Base-by-base conservation (phyloP, 768 basidiomycete genomes). In the Postia placenta region DNA sequence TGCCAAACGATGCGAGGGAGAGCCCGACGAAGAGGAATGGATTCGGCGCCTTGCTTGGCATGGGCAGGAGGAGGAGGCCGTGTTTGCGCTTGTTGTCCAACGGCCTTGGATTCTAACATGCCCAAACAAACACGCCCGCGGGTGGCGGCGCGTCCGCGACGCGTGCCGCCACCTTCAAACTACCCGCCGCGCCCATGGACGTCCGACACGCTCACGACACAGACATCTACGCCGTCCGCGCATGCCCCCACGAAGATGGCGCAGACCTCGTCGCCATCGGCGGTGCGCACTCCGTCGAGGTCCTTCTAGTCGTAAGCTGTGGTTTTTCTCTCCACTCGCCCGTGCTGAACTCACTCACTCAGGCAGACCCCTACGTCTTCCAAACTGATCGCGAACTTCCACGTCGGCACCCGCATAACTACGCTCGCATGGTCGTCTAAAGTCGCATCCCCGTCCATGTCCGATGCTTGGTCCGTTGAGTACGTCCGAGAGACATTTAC, bases 401-500 rank as follows among this genome's bases (percentile, higher is more conserved):
- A 87, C 66, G 66, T 91, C 37, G 88, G 89, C 17, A 71, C 74
- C 9, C 74, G 79, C 43, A 73, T 87, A 37, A 88, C 85, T 2
- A 78, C 90, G 4, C 64, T 92, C 12, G 86, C 89, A 2, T 92
- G 87, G 83, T 91, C 89, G 2, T 74, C 86, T 35, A 69, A 73
- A 11, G 72, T 85, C 5, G 67, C 79, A 5, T 91, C 89, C 4
- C 85, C 88, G 2, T 76, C 80, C 12, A 66, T 67, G 17, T 74
- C 74, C 46, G 81, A 83, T 48, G 67, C 75, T 30, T 92, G 89
- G 89, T 61, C 74, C 44, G 69, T 90, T 26, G 84, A 91, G 89
- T 90, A 54, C 52, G 69, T 43, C 17, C 24, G 44, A 23, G n/a
- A 24, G 35, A 36, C 20, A 27, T 30, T 30, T 23, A 3, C 23